Conservation (phyloP, 2,329 filamentous ascomycete species). For the Plectosphaerella cucumerina region DNA sequence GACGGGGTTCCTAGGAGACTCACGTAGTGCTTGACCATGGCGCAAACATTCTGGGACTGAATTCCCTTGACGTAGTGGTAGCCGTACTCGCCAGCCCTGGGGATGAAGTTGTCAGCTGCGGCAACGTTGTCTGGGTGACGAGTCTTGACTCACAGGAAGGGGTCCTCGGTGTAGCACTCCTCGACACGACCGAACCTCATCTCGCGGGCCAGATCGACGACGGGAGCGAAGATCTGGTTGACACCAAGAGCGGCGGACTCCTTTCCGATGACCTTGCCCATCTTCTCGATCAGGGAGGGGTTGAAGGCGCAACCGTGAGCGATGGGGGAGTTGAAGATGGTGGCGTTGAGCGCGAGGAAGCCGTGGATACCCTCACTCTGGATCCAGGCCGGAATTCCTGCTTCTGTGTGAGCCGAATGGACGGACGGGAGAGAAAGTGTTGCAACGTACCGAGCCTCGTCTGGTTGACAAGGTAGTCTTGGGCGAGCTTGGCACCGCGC, state of each 20-base stretch:
- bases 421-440: not conserved
- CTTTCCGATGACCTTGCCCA: conserved; percentile 61
- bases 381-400: conserved; percentile 69
- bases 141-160: conserved; percentile 43
- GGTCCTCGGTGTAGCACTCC: conserved; percentile 69
- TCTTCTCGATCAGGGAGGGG: conserved; percentile 57
- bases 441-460: conserved; percentile 24
- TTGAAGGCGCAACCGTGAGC: conserved; percentile 70
- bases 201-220: conserved; percentile 68
- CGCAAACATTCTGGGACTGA: conserved; percentile 60
- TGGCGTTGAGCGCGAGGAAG: conserved; percentile 67
- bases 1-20: conserved; percentile 11
- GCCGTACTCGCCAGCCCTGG: conserved; percentile 58
- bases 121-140: not conserved
- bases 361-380: conserved; percentile 75
- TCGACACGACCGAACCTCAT: conserved; percentile 69
- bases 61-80: conserved; percentile 55
- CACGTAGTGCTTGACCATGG: conserved; percentile 73
- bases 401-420: conserved; percentile 44
- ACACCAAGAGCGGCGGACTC: conserved; percentile 65
- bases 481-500: conserved; percentile 58
- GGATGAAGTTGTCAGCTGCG: conserved; percentile 4
- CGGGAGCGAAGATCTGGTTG: conserved; percentile 69
- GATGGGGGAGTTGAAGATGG: conserved; percentile 76
- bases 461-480: conserved; percentile 61